Base-by-base conservation (phyloP, 1,284 basidiomycete genomes). In the Quambalaria eucalypti region DNA sequence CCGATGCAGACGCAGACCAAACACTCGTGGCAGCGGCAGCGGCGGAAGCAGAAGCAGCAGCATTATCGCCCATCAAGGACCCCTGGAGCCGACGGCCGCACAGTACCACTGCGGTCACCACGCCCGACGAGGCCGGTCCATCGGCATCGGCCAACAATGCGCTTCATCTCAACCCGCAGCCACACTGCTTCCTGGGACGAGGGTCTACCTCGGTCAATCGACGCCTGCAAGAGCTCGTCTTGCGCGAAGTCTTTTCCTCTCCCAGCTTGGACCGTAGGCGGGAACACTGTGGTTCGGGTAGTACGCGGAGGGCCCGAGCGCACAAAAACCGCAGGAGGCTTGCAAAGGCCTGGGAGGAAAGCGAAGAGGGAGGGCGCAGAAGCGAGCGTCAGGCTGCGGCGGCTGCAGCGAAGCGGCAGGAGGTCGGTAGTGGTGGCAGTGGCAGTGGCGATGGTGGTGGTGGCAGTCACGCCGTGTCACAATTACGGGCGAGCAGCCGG, bases 171-270 rank as follows among this genome's bases (percentile, higher is more conserved):
- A n/a, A n/a, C n/a, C n/a, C n/a, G n/a, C n/a, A n/a, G n/a, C n/a
- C n/a, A n/a, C 36, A 39, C 36, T n/a, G 21, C 36, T 39, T 39
- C 36, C 36, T 39, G 10, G 36, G 36, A 14, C 64, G 63, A 25
- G 73, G 73, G 16, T 66, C 68, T 54, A 75, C 73, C 9, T 62
- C 65, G 9, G 70, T 75, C n/a, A 75, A 75, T 31, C 69, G 71
- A 14, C 61, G 61, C 12, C 52, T 75, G 36, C 66, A 75, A 56
- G 73, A 73, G 55, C 63, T 71, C 40, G 73, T 75, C 3, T 50
- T 75, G 53, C 65, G 73, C 19, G 73, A 75, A 39, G 73, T 75
- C 5, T 75, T 75, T 21, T 46, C 52, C 63, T 65, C 58, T 60
- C 61, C 28, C 60, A 63, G 8, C 65, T 64, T 51, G 56, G 66